A percentile compares a stretch with the other conserved stretches of the same genome.
phyloP scores from a whole-genome alignment of 2,329 filamentous ascomycete genomes.

The Ambrosiella xylebori region DNA sequence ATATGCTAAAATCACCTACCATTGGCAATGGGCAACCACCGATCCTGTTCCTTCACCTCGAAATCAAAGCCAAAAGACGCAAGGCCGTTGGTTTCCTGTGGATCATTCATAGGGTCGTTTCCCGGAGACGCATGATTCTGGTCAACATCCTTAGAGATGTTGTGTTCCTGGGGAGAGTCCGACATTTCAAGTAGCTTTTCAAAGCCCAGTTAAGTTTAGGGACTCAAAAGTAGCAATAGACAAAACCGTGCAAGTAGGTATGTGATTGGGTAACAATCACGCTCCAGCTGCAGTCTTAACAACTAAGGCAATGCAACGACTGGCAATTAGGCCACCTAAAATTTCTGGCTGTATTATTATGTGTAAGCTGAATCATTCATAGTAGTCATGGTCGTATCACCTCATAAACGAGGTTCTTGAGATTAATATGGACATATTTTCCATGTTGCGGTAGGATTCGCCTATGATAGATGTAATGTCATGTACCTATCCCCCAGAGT shows the following conservation, averaged over 20 bases:
- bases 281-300: not conserved
- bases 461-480: no score
- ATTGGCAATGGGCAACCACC: constrained; percentile 99
- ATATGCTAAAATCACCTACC: constrained; percentile 49
- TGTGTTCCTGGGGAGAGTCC: constrained; percentile 48
- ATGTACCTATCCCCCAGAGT: no score
- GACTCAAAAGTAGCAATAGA: no score
- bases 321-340: not conserved
- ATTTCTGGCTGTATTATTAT: not conserved
- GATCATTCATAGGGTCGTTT: constrained; percentile 72
- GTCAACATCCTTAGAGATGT: constrained; percentile 75
- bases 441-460: no score
- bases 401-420: no score
- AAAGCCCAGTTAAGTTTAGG: not conserved
- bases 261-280: not conserved
- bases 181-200: constrained; percentile 43
- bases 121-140: not conserved
- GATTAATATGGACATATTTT: no score
- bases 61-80: constrained; percentile 73
- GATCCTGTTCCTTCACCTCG: constrained; percentile 98
- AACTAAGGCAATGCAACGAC: not conserved
- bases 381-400: no score
- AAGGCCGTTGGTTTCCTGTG: constrained; percentile 54
- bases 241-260: not conserved
- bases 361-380: no score